phyloP scores from a whole-genome alignment of 495 filamentous ascomycete species.

The Penicillium steckii region DNA sequence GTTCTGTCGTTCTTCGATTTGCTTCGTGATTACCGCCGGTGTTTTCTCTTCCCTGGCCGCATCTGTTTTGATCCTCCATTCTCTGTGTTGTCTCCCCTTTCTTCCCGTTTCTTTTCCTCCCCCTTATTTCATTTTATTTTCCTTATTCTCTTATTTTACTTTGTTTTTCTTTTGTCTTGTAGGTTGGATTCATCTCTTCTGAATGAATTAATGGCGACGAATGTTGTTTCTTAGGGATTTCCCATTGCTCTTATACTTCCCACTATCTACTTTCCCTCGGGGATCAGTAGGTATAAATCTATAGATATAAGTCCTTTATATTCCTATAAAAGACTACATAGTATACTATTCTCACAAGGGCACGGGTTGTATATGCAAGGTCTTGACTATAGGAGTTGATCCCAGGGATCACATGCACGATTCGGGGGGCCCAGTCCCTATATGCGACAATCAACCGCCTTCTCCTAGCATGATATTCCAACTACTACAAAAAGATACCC shows the following conservation, averaged over 20 bases:
- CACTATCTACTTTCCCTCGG: neutral
- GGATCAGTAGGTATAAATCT: no score
- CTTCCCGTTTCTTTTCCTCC: conserved; percentile 6
- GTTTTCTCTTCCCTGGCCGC: conserved; percentile 27
- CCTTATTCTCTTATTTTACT: conserved; percentile 14
- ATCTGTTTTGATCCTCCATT: conserved; percentile 31
- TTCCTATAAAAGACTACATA: no score
- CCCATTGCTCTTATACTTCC: neutral
- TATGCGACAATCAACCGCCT: neutral
- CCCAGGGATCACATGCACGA: conserved; percentile 8
- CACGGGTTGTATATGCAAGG: conserved; percentile 1
- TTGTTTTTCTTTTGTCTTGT: conserved; percentile 25
- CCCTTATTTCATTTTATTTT: conserved; percentile 9
- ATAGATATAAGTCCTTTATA: no score
- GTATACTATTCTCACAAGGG: no score
- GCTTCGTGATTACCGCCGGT: conserved; percentile 29
- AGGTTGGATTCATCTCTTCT: conserved; percentile 45
- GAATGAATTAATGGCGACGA: conserved; percentile 45
- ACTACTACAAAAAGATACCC: neutral
- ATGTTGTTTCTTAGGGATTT: conserved; percentile 7
- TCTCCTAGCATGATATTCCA: neutral
- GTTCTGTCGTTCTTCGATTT: conserved; percentile 29
- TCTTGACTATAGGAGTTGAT: neutral
- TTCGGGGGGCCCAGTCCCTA: neutral
- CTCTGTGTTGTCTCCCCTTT: conserved; percentile 18